Percentiles rank a stretch among this genome's conserved stretches.
Conservation (phyloP, 2,329 filamentous ascomycete genomes). For the Tothia fuscella region DNA sequence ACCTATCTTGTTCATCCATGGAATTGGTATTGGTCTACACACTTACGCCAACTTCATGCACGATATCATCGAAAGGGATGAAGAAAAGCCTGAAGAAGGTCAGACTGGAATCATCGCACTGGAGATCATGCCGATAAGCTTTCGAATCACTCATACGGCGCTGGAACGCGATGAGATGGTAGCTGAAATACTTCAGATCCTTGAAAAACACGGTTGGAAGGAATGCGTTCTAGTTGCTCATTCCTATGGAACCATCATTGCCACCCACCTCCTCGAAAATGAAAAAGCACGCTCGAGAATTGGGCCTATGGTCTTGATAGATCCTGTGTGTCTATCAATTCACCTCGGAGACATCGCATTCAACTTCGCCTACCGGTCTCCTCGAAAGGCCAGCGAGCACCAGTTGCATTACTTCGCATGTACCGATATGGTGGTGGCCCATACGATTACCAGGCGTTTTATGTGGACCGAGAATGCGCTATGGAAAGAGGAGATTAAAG, state of each 20-base stretch:
- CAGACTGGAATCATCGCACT: constrained; percentile 52
- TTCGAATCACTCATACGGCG: constrained; percentile 45
- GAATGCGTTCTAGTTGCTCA: constrained; percentile 50
- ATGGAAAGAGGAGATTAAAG: constrained; percentile 50
- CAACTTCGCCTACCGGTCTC: constrained; percentile 47
- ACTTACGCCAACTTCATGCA: constrained; percentile 48
- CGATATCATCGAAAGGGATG: constrained; percentile 32
- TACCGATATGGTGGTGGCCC: constrained; percentile 53
- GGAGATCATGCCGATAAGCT: constrained; percentile 55
- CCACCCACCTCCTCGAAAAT: constrained; percentile 45
- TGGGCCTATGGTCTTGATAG: constrained; percentile 37
- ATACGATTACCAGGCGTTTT: constrained; percentile 53
- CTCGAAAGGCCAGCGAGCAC: constrained; percentile 46
- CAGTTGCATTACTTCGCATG: constrained; percentile 61
- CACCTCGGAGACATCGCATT: constrained; percentile 60
- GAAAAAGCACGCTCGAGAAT: constrained; percentile 34
- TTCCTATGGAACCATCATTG: constrained; percentile 50
- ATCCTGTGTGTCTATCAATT: constrained; percentile 55
- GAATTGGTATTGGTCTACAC: constrained; percentile 56
- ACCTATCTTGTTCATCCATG: constrained; percentile 58
- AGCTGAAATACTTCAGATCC: constrained; percentile 42
- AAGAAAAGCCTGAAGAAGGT: constrained; percentile 18
- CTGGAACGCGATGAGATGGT: constrained; percentile 42
- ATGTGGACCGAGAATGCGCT: constrained; percentile 61
- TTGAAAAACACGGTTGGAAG: constrained; percentile 45